Percentiles rank a stretch among this genome's conserved stretches.
phyloP scores from a whole-genome alignment of 1,139 yeast species.

The Nadsonia commutata region DNA sequence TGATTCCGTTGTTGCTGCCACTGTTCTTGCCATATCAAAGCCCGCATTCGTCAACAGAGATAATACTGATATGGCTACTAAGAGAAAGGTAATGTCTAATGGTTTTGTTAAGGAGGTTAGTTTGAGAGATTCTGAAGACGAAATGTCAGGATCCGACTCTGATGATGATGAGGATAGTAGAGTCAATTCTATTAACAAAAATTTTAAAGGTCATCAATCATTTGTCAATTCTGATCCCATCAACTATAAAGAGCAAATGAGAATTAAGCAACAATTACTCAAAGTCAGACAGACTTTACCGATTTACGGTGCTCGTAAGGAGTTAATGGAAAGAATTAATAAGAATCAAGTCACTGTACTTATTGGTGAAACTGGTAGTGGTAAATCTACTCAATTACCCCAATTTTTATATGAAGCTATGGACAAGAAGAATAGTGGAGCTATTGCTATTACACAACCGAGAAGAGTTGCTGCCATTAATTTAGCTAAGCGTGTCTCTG shows the following conservation, averaged over 20 bases:
- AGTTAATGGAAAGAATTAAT: conserved; percentile 41
- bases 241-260: conserved; percentile 4
- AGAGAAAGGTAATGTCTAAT: background rate
- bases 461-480: conserved; percentile 96
- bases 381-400: conserved; percentile 90
- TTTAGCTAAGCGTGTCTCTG: conserved; percentile 83
- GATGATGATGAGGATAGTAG: conserved; percentile 15
- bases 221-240: background rate
- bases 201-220: conserved; percentile 3
- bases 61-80: too few species aligned
- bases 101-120: conserved; percentile 9
- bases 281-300: conserved; percentile 45
- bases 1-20: background rate
- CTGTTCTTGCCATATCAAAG: background rate
- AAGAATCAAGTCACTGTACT: conserved; percentile 57
- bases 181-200: conserved; percentile 12
- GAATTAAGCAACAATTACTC: conserved; percentile 6
- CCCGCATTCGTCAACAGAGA: background rate
- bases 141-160: conserved; percentile 19
- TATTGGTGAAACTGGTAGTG: conserved; percentile 96
- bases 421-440: conserved; percentile 27
- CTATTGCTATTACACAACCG: conserved; percentile 90
- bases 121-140: conserved; percentile 23
- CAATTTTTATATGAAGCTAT: conserved; percentile 40
- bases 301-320: conserved; percentile 55